Percentiles rank a stretch among this genome's conserved stretches.
phyloP scores from a whole-genome alignment of 805 yeast genomes.

The Brettanomyces nanus region DNA sequence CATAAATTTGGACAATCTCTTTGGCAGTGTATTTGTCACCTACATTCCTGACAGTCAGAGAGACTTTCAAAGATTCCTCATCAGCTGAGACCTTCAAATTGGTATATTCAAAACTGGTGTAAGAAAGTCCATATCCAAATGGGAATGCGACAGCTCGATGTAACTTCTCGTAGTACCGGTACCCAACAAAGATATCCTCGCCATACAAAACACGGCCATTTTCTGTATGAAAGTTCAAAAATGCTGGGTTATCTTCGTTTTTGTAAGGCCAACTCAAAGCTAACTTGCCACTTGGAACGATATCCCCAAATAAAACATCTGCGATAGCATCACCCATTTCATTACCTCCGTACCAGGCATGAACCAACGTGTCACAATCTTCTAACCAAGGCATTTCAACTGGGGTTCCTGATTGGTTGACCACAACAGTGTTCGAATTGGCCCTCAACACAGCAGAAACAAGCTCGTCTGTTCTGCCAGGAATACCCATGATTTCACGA shows the following conservation, averaged over 20 bases:
- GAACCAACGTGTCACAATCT: slow-evolving; percentile 35
- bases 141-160: slow-evolving; percentile 44
- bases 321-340: slow-evolving; percentile 54
- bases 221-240: slow-evolving; percentile 40
- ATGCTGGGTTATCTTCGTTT: slow-evolving; percentile 49
- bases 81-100: slow-evolving; percentile 29
- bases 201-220: slow-evolving; percentile 52
- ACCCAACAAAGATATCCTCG: slow-evolving; percentile 60
- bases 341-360: slow-evolving; percentile 52
- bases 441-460: slow-evolving; percentile 36
- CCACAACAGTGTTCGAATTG: slow-evolving; percentile 43
- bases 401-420: slow-evolving; percentile 55
- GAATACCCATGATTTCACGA: slow-evolving; percentile 41
- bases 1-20: slow-evolving; percentile 50
- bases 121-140: slow-evolving; percentile 58
- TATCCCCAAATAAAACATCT: slow-evolving; percentile 52
- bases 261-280: slow-evolving; percentile 46
- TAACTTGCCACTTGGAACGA: slow-evolving; percentile 53
- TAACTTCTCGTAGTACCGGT: slow-evolving; percentile 49
- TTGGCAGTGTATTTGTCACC: slow-evolving; percentile 37
- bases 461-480: slow-evolving; percentile 38
- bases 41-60: slow-evolving; percentile 39
- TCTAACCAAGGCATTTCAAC: slow-evolving; percentile 48
- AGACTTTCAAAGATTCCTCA: slow-evolving; percentile 17
- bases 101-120: slow-evolving; percentile 39